Percentiles rank a stretch among this genome's conserved stretches.
Conservation (phyloP, 176 grass and related monocot species). For the Oryza nivara region DNA sequence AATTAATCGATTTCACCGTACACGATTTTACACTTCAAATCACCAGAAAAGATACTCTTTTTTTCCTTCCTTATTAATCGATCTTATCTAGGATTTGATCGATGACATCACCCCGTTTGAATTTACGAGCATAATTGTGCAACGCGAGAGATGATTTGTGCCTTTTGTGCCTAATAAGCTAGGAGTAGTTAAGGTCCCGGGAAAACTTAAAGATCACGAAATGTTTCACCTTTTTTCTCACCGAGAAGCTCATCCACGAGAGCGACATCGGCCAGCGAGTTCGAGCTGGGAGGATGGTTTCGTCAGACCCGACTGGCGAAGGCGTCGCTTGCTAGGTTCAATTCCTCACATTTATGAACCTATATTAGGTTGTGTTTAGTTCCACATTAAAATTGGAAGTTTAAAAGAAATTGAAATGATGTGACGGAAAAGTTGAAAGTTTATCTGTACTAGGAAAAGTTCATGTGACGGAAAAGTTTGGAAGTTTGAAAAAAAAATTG, state of each 20-base stretch:
- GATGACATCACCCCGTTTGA: neutral
- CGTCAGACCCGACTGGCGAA: neutral
- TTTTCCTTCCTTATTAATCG: neutral
- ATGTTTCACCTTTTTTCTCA: neutral
- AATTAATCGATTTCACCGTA: neutral
- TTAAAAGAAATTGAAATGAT: no score
- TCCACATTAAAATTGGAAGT: no score
- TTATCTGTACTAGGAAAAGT: no score
- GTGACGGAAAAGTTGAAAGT: no score
- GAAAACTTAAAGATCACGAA: conserved; percentile 26
- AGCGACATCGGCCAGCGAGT: neutral
- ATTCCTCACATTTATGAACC: neutral
- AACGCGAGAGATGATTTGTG: neutral
- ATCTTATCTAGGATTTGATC: neutral
- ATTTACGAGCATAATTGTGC: neutral
- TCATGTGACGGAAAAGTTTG: no score
- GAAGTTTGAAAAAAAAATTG: no score
- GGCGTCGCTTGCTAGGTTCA: neutral
- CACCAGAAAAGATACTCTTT: no score
- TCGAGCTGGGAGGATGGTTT: neutral
- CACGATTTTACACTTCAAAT: no score
- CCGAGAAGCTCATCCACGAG: neutral
- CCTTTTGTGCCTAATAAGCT: neutral
- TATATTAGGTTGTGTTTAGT: neutral
- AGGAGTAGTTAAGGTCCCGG: neutral